Evolutionary conservation across 2,329 filamentous ascomycete genomes (phyloP), one percentile per base, ranked within the genome.

Genomic region (Pleoardoris graminearum): DNA sequence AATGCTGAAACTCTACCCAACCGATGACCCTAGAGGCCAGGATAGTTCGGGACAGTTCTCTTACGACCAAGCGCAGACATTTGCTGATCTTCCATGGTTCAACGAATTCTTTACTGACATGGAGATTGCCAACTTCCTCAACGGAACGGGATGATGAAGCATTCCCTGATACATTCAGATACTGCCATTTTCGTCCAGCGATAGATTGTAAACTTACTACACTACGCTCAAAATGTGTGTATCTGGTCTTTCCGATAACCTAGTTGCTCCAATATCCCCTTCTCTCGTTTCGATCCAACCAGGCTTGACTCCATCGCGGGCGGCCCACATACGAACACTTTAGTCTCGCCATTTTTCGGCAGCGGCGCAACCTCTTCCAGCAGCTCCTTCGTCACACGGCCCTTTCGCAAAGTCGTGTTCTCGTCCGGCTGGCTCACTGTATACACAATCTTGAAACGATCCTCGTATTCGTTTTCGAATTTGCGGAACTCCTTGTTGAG

Each of bases 261-360:
- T 57, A 88, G 61, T 64, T 84, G 74, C 11, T 73, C 70, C 62
- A 89, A 60, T 27, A 86, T 75, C 0, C 85, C 85, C 1, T 65
- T 62, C 33, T 72, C 42, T 25, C 21, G 43, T 16, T 39, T 46
- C 10, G 42, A 72, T 4, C 82, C 82, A 2, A 81, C 75, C 32
- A 87, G 66, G 10, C 80, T 77, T 51, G 75, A 75, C 68, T 88
- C 83, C 85, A 90, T 88, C 0, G 78, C 77, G 1, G 86, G 85
- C 16, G 87, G 87, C 0, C 87, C 87, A 65, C 86, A 89, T 1
- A 90, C 76, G 62, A 89, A 86, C 0, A 90, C 83, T 70, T 87
- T 87, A 2, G 75, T 76, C 25, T 78, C 73, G 55, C 72, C 71
- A 54, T 54, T 63, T 3, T 70, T 63, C n/a, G 61, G 63, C 6